Evolutionary conservation across 2,329 filamentous ascomycete genomes (phyloP), one percentile per base, ranked within the genome.

Genomic region (Aureobasidium pullulans): DNA sequence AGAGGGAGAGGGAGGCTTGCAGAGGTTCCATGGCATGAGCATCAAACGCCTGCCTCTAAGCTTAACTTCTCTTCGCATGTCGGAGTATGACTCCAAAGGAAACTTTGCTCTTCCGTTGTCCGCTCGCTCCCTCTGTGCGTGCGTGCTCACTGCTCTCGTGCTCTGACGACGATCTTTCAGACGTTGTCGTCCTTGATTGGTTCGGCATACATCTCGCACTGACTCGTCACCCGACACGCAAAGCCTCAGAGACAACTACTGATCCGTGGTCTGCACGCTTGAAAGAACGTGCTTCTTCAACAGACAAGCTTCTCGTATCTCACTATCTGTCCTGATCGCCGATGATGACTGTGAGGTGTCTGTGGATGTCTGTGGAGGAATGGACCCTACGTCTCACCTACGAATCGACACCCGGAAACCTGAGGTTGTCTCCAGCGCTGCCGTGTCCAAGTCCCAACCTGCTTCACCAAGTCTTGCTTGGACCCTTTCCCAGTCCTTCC

Each of bases 401-500:
- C 40, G 46, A 31, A 59, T 37, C 31, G 7, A 9, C n/a, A 70
- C 59, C 34, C 68, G 61, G n/a, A 68, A 72, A 29, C 81, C 84
- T 48, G 81, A 75, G 61, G 74, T 77, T 16, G 86, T 90, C 75
- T 91, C 87, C 65, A 92, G 74, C 6, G 84, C 85, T 40, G 79
- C 79, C 53, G 77, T 78, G 59, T 83, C 75, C 48, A 88, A 65
- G 71, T 91, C 82, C 88, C 88, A 92, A 0, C 87, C 87, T 34
- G 66, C 73, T 36, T 70, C 69, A 60, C 64, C 67, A 58, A 85
- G 62, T 62, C 72, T 63, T 48, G 54, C 42, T 57, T 57, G 42
- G 42, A 48, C 28, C 44, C 29, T 57, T 29, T 50, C 50, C 56
- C 52, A 57, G 16, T 57, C 42, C 16, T 37, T 57, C 40, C 52